A percentile compares a stretch with the other conserved stretches of the same genome.
phyloP scores from a whole-genome alignment of 148 eudicot species.

The Silene conica region DNA sequence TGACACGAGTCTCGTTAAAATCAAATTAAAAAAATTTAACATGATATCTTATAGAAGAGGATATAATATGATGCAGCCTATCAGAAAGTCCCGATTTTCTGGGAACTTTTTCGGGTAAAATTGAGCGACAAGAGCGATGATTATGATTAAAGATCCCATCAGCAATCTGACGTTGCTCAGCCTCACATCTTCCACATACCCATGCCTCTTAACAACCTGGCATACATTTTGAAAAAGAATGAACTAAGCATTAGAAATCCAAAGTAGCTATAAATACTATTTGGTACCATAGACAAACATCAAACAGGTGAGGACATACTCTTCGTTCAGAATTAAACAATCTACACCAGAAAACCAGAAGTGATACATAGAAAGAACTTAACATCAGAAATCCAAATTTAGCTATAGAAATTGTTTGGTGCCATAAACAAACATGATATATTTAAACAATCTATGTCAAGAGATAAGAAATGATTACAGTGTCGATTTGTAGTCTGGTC shows the following conservation, averaged over 20 bases:
- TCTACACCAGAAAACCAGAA: not conserved
- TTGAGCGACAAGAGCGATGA: constrained; percentile 82
- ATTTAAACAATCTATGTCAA: too few species aligned
- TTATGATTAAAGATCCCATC: constrained; percentile 62
- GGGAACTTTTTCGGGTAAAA: constrained; percentile 87
- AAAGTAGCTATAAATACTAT: not conserved
- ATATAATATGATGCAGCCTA: constrained; percentile 77
- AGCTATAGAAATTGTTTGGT: too few species aligned
- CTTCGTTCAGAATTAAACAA: not conserved
- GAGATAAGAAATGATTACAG: too few species aligned
- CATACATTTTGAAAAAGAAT: constrained; percentile 5
- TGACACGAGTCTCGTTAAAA: not conserved
- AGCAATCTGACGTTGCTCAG: constrained; percentile 70
- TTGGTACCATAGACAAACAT: not conserved
- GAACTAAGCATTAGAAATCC: not conserved
- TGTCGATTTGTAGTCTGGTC: too few species aligned
- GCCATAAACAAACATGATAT: too few species aligned
- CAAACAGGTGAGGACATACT: not conserved
- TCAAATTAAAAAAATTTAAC: not conserved
- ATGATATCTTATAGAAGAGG: constrained; percentile 40
- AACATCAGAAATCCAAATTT: too few species aligned
- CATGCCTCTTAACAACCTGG: constrained; percentile 68
- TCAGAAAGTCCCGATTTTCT: constrained; percentile 54
- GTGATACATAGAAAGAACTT: too few species aligned
- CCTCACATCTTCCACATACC: constrained; percentile 81